A percentile compares a stretch with the other conserved stretches of the same genome.
Evolutionary conservation across 2,329 filamentous ascomycete genomes (phyloP).

Genomic region (Colletotrichum sojae): DNA sequence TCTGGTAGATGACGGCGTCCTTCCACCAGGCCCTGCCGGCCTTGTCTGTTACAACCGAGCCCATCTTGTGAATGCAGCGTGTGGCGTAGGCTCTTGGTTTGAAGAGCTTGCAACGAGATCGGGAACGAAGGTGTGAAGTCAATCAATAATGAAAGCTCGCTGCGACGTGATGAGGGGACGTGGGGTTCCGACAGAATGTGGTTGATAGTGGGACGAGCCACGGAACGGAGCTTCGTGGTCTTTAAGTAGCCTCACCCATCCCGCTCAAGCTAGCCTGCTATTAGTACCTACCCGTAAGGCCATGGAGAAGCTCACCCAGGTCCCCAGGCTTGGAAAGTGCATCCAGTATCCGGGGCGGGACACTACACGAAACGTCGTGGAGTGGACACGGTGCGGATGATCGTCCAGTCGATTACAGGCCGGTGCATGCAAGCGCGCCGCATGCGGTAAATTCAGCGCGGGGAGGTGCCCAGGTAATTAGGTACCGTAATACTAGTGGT

Average conservation of each 20-base stretch:
- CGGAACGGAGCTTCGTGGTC: conserved; percentile 13
- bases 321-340: conserved; percentile 5
- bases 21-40: conserved; percentile 64
- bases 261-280: conserved; percentile 4
- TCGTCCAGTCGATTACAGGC: conserved; percentile 37
- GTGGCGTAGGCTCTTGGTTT: not conserved
- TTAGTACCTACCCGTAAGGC: too few relatives aligned
- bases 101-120: not conserved
- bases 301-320: not conserved
- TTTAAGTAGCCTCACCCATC: conserved; percentile 19
- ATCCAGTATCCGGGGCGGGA: conserved; percentile 28
- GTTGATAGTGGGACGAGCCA: not conserved
- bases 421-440: conserved; percentile 35
- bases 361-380: conserved; percentile 39
- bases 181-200: not conserved
- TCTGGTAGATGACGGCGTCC: conserved; percentile 70
- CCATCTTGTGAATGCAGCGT: conserved; percentile 16
- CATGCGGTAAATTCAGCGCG: conserved; percentile 16
- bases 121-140: not conserved
- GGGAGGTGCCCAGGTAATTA: not conserved
- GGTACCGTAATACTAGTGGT: conserved; percentile 1
- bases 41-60: conserved; percentile 33
- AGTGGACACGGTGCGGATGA: conserved; percentile 36
- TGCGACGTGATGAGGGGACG: not conserved
- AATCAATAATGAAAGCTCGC: not conserved